Conservation (phyloP, 306 rosid genomes). For the Cicer bijugum region DNA sequence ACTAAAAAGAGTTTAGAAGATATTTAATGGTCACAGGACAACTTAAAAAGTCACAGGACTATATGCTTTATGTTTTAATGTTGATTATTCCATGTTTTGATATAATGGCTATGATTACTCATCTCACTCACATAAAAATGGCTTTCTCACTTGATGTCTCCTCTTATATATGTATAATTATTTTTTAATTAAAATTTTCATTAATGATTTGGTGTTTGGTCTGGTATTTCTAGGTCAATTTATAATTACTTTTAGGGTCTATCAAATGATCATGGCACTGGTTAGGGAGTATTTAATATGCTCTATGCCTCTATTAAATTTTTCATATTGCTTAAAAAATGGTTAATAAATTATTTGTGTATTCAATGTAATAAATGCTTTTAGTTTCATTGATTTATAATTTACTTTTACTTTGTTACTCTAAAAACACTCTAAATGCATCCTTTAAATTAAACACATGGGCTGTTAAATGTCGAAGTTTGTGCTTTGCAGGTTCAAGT, state of each 20-base stretch:
- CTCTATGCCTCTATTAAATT: not conserved
- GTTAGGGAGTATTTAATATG: not conserved
- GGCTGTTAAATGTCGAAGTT: conserved; percentile 21
- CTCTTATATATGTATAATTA: no score
- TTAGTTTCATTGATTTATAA: not conserved
- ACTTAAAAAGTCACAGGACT: not conserved
- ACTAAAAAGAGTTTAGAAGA: no score
- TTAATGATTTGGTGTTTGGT: not conserved
- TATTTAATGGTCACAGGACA: not conserved
- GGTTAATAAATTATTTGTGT: not conserved
- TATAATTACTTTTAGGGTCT: no score
- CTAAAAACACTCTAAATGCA: not conserved
- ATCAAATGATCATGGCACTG: not conserved
- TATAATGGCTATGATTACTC: not conserved
- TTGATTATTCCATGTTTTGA: not conserved
- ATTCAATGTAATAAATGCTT: conserved; percentile 13
- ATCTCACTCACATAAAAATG: no score
- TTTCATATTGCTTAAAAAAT: not conserved
- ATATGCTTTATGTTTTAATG: not conserved
- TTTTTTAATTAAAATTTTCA: not conserved
- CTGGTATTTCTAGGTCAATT: conserved; percentile 5
- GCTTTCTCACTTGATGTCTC: no score
- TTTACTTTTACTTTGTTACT: not conserved
- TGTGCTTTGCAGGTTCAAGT: conserved; percentile 76
- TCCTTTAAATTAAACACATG: conserved; percentile 21